Base-by-base conservation (phyloP, 2,329 filamentous ascomycete genomes). In the Didymosphaeria variabile region DNA sequence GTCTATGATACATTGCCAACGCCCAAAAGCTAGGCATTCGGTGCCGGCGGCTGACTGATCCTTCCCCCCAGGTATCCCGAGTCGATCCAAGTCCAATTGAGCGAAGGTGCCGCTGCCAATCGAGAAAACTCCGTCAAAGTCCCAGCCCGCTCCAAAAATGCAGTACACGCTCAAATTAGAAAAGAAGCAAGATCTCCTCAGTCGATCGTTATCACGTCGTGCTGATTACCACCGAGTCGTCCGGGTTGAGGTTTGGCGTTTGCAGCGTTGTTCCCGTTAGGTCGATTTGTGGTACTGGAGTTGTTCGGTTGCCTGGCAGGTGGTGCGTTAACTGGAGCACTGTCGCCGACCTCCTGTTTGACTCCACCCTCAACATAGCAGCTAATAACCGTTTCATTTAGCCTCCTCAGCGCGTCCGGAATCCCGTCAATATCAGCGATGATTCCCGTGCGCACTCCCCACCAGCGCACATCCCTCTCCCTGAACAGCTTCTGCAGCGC, bases 381-480 rank as follows among this genome's bases (percentile, higher is more conserved):
- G n/a, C 61, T 65, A 31, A 77, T 57, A 6, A 83, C 74, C 23
- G 74, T 62, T 26, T 75, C 71, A 60, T 83, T 73, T 7, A 83
- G 67, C 49, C 69, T 73, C 49, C 68, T 63, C 32, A 83, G 53
- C 15, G 76, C 78, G 32, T 73, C 69, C 17, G 68, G 71, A 13
- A 80, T 67, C 1, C 77, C 79, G 15, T 74, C 67, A 13, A 76
- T 60, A 1, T 76, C 66, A 10, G 79, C 77, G 1, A 82, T 64
- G 9, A 81, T 66, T 9, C 79, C 77, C 15, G 71, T 77, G 1
- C 73, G 67, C 12, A 80, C 68, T 0, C 80, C 80, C 17, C 71
- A 70, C 78, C 79, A 82, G 13, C 72, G 68, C 13, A 74, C 59
- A 3, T 73, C 73, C 6, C 66, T 69, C 5, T 66, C 57, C 34